A percentile compares a stretch with the other conserved stretches of the same genome.
phyloP scores from a whole-genome alignment of 2,329 filamentous ascomycete species.

The Trichophyton verrucosum region DNA sequence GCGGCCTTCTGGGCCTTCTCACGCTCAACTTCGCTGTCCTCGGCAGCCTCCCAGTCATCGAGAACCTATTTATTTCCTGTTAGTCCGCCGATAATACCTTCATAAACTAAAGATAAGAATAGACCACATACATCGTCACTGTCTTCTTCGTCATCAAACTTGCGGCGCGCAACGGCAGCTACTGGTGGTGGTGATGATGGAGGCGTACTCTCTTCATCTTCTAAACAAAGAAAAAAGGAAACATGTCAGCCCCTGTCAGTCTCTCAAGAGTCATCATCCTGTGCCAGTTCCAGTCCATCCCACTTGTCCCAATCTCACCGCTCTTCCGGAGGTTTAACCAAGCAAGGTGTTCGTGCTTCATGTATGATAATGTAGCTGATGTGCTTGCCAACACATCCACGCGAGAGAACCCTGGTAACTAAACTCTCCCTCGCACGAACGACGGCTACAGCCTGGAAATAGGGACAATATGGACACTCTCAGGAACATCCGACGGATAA shows the following conservation, averaged over 20 bases:
- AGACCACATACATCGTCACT: slow-evolving; percentile 55
- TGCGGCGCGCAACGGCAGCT: slow-evolving; percentile 42
- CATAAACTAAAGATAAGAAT: slow-evolving; percentile 3
- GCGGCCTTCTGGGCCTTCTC: slow-evolving; percentile 84
- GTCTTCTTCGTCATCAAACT: slow-evolving; percentile 90
- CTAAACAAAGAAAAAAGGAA: slow-evolving; percentile 11
- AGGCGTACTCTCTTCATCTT: slow-evolving; percentile 43
- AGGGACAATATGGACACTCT: not conserved
- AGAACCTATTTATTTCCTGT: slow-evolving; percentile 50
- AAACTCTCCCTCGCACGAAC: not conserved
- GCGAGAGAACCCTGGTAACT: not conserved
- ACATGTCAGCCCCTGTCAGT: slow-evolving; percentile 3
- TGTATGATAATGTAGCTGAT: slow-evolving; percentile 1
- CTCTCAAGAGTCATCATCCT: not conserved
- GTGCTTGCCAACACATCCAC: not conserved
- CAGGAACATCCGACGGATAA: not conserved
- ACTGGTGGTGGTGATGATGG: slow-evolving; percentile 35
- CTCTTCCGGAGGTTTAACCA: not conserved
- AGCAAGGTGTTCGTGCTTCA: not conserved
- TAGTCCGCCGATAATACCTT: not conserved
- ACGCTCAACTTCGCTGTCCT: slow-evolving; percentile 92
- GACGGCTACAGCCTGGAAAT: not conserved
- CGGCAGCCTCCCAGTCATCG: slow-evolving; percentile 92
- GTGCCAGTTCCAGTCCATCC: not conserved
- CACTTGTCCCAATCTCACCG: not conserved